Evolutionary conservation across 768 basidiomycete species (phyloP), one percentile per base, ranked within the genome.

Genomic region (Termitomyces sp.): DNA sequence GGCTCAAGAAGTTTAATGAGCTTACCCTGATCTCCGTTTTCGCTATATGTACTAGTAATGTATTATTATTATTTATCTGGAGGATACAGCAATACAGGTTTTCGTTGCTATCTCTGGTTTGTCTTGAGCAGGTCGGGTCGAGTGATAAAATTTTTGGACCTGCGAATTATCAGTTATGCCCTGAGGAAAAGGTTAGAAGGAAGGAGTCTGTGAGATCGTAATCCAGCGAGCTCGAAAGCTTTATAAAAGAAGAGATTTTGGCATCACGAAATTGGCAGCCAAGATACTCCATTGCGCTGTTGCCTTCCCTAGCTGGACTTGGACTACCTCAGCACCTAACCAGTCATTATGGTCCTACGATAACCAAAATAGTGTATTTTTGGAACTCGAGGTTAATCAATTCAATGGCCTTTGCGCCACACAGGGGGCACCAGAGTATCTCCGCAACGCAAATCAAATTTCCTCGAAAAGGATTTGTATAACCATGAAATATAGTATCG

Each of bases 1-100:
- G 63, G 56, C 55, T 46, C 65, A 69, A 44, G 68, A 69, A 60
- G 61, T 63, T 20, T 69, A 66, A 63, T 1, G 39, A 39, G 9
- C 7, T 16, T 36, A 29, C 43, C 22, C 9, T 41, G 37, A 48
- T 32, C 16, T 51, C 55, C 27, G 46, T 36, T 29, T 32, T 58
- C 47, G n/a, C 27, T 59, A 29, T 55, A 46, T 62, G 59, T 60
- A 60, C 26, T 22, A 60, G 18, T 56, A 63, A 51, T 59, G 61
- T 59, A 62, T 46, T 62, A 64, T 42, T 53, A 63, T 58, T 62
- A 62, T 56, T 62, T 48, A 60, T 55, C 53, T 60, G 55, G 49
- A 24, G 31, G 36, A 24, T 36, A 9, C 48, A 16, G 31, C 7
- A 6, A n/a, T 27, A 36, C 1, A 20, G n/a, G 10, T n/a, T 7